Base-by-base conservation (phyloP, 2,329 filamentous ascomycete genomes). In the Rhinocladiella similis region DNA sequence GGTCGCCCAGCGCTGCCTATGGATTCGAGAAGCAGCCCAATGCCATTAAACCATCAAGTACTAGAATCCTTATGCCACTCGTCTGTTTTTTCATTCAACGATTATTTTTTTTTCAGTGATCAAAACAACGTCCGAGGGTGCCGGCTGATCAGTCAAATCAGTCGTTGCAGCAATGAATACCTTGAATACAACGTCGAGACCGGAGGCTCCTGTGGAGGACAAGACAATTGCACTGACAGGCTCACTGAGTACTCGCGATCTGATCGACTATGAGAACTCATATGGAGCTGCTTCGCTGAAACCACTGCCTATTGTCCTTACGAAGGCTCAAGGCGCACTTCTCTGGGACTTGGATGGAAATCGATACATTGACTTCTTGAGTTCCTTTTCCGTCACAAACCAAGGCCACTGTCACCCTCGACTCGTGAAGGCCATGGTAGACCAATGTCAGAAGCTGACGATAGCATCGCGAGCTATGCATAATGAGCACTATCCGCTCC, bases 341-440 rank as follows among this genome's bases (percentile, higher is more conserved):
- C 5, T 59, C 4, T 58, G 54, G 55, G 57, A 60, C 35, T 6
- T 56, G 12, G 41, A 60, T 19, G 55, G 57, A 29, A 33, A 53
- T 6, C 12, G 50, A 16, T 58, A 58, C 25, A 45, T 61, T 29
- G 59, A 61, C 36, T 60, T 59, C 29, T n/a, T 61, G 4, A 39
- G 27, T 16, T 14, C 27, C 5, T 61, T 60, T 39, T 56, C 52
- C n/a, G 59, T 54, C 4, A 47, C 53, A 35, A 61, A 61, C 27
- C 52, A 56, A 19, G 59, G 59, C 22, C 57, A 61, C 43, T 56
- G 59, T 38, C 56, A 61, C 42, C 59, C 56, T 14, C 33, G 45
- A 27, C 50, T 61, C 20, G 38, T 59, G 3, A 18, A 14, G 13
- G 57, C 56, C 5, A 33, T 61, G 50, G 36, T 60, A 7, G 52